Evolutionary conservation across 495 filamentous ascomycete species (phyloP), one percentile per base, ranked within the genome.

Genomic region (Parathielavia appendiculata): DNA sequence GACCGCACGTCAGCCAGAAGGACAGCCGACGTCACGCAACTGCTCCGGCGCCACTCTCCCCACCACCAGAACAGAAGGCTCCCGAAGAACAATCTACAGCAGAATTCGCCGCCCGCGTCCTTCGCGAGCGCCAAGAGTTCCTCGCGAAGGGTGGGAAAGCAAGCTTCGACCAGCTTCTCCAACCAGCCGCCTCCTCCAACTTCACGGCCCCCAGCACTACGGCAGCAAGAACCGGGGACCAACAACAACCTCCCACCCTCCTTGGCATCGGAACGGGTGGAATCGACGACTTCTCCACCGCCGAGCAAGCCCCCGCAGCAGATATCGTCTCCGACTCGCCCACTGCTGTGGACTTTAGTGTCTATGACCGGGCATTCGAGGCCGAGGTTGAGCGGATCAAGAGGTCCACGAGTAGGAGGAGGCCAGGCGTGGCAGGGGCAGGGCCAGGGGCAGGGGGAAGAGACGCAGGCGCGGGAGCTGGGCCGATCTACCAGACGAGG

Each of bases 341-440:
- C 10, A 83, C 83, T 1, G 86, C 83, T 9, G 86, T 86, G 6
- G 89, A 92, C 45, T 87, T 89, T 60, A 84, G 92, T 62, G 85
- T 96, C 45, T 97, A 95, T 67, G 90, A 95, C 61, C 83, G 79
- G 0, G 92, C 92, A 5, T 97, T 95, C 64, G 81, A 87, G 41
- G 76, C 84, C 49, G 90, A 96, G 75, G 80, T 95, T 12, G 81
- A 88, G 54, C 82, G 87, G 11, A 95, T 96, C 65, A 66, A 64
- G 64, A 20, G 64, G 45, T 58, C 62, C 12, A 54, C 43, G 13
- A 71, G 69, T 17, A 41, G 62, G 1, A 61, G 56, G 35, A 41
- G 51, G 19, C 48, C 35, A 32, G 22, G 35, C 35, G 36, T 14
- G 12, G n/a, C 11, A 11, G 12, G 16, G 38, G 5, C 17, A 17